Conservation (phyloP, 139 green algal genomes). For the Haematococcus sp. region DNA sequence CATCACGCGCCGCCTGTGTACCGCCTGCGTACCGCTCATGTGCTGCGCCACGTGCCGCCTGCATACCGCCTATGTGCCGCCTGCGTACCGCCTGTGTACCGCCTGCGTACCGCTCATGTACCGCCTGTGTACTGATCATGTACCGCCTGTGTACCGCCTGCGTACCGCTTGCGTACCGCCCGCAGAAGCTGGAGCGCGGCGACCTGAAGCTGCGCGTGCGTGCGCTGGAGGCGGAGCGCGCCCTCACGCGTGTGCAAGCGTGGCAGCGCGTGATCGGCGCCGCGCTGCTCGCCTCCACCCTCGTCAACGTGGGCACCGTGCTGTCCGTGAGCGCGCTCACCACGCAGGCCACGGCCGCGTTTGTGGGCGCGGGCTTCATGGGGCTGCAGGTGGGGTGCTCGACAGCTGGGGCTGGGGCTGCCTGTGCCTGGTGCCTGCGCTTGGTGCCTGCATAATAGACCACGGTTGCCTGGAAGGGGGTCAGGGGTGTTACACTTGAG, state of each 20-base stretch:
- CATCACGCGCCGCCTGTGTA: no score
- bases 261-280: constrained; percentile 68
- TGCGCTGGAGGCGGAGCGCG: constrained; percentile 92
- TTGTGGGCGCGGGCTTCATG: constrained; percentile 53
- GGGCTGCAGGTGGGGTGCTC: not conserved
- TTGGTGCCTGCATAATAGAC: not conserved
- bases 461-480: not conserved
- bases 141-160: no score
- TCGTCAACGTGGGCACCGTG: constrained; percentile 94
- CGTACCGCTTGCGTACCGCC: no score
- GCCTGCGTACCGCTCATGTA: no score
- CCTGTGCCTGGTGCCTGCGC: not conserved
- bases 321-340: constrained; percentile 66
- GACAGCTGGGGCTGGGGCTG: not conserved
- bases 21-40: no score
- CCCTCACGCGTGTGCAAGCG: constrained; percentile 77
- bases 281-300: constrained; percentile 70
- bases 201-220: constrained; percentile 96
- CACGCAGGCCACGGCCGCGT: constrained; percentile 51
- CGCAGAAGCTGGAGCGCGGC: constrained; percentile 74
- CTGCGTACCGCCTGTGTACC: no score
- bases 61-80: no score
- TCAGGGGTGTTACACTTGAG: no score
- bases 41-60: no score
- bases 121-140: no score